Conservation (phyloP, 1,139 yeast genomes). For the Kurtzmaniella quercitrusa region DNA sequence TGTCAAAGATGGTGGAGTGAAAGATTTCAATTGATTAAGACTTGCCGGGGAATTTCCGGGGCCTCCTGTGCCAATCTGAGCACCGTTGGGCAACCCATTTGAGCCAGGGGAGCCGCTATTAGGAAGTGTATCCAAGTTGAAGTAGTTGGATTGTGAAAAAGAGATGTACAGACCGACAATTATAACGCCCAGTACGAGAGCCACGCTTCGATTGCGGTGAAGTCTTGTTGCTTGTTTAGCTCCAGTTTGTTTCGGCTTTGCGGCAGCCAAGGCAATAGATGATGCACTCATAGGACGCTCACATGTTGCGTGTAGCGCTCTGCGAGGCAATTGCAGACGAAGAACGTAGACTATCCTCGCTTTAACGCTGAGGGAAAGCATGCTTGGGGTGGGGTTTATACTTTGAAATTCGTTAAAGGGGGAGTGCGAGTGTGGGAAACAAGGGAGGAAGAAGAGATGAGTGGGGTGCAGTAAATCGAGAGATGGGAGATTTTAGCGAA, state of each 20-base stretch:
- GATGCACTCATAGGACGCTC: slow-evolving; percentile 12
- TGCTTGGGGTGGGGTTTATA: neutral
- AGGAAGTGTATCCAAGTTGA: slow-evolving; percentile 41
- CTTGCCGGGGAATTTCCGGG: neutral
- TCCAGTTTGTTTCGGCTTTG: slow-evolving; percentile 11
- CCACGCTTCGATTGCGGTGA: slow-evolving; percentile 32
- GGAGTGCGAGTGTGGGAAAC: neutral
- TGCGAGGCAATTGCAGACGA: slow-evolving; percentile 7
- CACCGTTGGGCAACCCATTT: neutral
- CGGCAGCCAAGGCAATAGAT: slow-evolving; percentile 8
- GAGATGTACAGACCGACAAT: slow-evolving; percentile 45
- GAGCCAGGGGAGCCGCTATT: slow-evolving; percentile 13
- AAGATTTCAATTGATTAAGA: neutral
- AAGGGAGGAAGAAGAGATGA: neutral
- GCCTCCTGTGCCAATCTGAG: neutral
- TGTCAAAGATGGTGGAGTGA: neutral
- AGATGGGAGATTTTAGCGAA: neutral
- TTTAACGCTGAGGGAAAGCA: slow-evolving; percentile 22
- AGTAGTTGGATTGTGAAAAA: slow-evolving; percentile 39
- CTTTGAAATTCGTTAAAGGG: neutral
- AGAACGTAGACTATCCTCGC: slow-evolving; percentile 25
- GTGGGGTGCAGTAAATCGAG: neutral
- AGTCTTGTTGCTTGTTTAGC: slow-evolving; percentile 4
- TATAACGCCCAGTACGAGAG: slow-evolving; percentile 41
- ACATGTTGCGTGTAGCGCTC: slow-evolving; percentile 13